Conservation (phyloP, 208 protist species). For the Leishmania arabica region DNA sequence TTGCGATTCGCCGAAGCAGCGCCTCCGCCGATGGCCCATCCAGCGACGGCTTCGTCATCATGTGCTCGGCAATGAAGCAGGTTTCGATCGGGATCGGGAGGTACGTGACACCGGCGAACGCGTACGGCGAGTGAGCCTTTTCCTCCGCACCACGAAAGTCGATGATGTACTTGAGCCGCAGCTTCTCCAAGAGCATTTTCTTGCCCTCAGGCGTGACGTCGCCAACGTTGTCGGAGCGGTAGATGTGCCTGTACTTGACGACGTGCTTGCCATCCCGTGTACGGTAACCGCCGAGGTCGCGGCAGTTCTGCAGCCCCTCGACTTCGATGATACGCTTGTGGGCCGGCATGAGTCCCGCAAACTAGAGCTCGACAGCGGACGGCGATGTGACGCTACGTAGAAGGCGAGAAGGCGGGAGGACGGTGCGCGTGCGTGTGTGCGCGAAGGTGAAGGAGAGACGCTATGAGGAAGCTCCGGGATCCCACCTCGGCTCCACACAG, state of each 20-base stretch:
- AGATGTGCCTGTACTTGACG: slow-evolving; percentile 36
- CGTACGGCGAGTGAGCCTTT: slow-evolving; percentile 18
- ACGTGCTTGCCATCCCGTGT: slow-evolving; percentile 28
- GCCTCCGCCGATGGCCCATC: slow-evolving; percentile 23
- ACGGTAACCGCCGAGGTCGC: slow-evolving; percentile 51
- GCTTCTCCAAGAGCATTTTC: slow-evolving; percentile 28
- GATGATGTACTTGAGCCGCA: slow-evolving; percentile 37
- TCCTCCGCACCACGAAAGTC: slow-evolving; percentile 41
- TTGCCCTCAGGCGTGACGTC: slow-evolving; percentile 11
- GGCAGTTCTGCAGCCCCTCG: slow-evolving; percentile 34
- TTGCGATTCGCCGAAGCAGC: slow-evolving; percentile 20
- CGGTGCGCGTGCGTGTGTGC: neutral
- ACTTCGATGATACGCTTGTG: slow-evolving; percentile 22
- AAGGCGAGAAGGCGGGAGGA: neutral
- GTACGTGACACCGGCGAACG: slow-evolving; percentile 10
- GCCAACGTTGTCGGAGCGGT: slow-evolving; percentile 38
- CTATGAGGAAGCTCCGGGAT: neutral
- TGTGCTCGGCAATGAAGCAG: slow-evolving; percentile 1
- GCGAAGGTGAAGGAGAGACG: neutral
- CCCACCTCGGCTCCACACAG: neutral
- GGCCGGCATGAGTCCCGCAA: neutral
- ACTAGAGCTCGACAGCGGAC: neutral
- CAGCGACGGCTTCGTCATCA: slow-evolving; percentile 4
- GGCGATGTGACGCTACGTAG: neutral
- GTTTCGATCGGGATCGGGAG: slow-evolving; percentile 36